A percentile compares a stretch with the other conserved stretches of the same genome.
Conservation (phyloP, 192 early-diverging fungal species). For the Paraglomus brasilianum region DNA sequence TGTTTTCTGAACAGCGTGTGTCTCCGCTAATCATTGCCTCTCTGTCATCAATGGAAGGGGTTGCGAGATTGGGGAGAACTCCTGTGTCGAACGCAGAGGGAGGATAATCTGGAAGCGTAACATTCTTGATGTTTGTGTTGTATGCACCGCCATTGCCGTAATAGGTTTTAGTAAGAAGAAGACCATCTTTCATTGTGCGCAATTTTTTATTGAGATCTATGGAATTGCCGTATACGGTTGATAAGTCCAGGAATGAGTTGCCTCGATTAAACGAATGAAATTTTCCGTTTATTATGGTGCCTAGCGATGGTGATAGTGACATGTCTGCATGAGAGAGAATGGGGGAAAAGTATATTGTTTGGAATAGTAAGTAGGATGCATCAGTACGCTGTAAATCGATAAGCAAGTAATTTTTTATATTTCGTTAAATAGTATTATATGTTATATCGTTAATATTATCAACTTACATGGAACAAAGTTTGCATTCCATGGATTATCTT, state of each 20-base stretch:
- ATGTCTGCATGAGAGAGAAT: not conserved
- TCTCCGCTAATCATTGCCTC: constrained; percentile 21
- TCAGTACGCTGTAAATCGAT: too few species aligned
- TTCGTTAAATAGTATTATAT: too few species aligned
- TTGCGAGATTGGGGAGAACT: not conserved
- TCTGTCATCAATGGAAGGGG: not conserved
- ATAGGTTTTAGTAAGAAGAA: not conserved
- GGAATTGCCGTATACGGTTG: not conserved
- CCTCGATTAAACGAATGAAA: not conserved
- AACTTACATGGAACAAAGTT: not conserved
- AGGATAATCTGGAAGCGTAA: not conserved
- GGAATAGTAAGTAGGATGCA: too few species aligned
- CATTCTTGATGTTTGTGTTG: not conserved
- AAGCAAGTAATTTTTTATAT: too few species aligned
- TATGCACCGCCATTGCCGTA: constrained; percentile 9
- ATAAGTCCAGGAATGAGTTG: constrained; percentile 12
- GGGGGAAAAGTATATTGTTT: not conserved
- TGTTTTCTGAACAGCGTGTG: constrained; percentile 3
- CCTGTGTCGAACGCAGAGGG: not conserved
- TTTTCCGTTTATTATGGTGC: not conserved
- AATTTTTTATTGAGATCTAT: not conserved
- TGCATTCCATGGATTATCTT: constrained; percentile 2
- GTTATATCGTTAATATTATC: too few species aligned
- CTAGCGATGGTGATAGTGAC: not conserved
- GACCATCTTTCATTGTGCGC: not conserved